A percentile compares a stretch with the other conserved stretches of the same genome.
phyloP scores from a whole-genome alignment of 1,284 basidiomycete genomes.

The Cryptococcus depauperatus region DNA sequence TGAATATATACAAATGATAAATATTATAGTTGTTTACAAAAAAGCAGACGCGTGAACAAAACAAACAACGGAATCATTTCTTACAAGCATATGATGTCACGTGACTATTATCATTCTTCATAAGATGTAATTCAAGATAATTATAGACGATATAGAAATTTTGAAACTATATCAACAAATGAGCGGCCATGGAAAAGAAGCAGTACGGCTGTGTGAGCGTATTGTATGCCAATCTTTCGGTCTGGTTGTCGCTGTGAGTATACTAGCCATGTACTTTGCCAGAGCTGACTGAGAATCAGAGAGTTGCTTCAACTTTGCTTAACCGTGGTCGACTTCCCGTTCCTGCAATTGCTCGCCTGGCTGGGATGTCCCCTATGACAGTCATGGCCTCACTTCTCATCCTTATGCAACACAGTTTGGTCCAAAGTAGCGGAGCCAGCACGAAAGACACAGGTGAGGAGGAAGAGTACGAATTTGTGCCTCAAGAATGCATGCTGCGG shows the following conservation, averaged over 20 bases:
- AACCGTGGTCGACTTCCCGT: constrained; percentile 74
- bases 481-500: constrained; percentile 67
- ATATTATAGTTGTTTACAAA: background rate
- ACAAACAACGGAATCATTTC: constrained; percentile 10
- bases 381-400: constrained; percentile 60
- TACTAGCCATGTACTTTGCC: background rate
- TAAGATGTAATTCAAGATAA: no score
- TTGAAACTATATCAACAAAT: constrained; percentile 7
- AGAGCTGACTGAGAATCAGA: constrained; percentile 46
- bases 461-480: constrained; percentile 60
- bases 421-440: constrained; percentile 65
- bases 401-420: constrained; percentile 84
- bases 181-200: constrained; percentile 41
- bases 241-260: constrained; percentile 38
- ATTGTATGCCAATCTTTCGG: constrained; percentile 43
- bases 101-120: background rate
- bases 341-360: constrained; percentile 52
- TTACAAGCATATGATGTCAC: background rate
- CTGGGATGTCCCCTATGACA: constrained; percentile 60
- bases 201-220: constrained; percentile 44
- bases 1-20: no score
- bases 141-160: no score
- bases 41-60: constrained; percentile 3
- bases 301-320: constrained; percentile 71
- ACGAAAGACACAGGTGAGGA: constrained; percentile 52